phyloP scores from a whole-genome alignment of 345 rosid genomes.

The Gossypium herbaceum region DNA sequence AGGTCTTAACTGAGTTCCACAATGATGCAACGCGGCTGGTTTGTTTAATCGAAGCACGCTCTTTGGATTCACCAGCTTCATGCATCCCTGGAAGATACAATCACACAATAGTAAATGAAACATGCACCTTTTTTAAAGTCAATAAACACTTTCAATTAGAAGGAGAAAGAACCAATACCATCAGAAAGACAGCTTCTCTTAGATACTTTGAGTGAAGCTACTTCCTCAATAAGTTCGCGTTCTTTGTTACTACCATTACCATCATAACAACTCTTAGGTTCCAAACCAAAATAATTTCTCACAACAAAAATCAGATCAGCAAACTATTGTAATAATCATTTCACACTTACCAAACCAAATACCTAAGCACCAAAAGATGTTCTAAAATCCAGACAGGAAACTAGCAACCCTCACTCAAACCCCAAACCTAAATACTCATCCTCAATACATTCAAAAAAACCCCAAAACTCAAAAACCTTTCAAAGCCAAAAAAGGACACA shows the following conservation, averaged over 20 bases:
- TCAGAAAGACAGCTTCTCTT: constrained; percentile 32
- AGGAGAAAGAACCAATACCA: constrained; percentile 27
- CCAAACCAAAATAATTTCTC: neutral
- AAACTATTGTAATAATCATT: neutral
- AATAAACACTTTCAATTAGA: neutral
- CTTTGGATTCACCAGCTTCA: constrained; percentile 13
- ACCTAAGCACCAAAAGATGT: neutral
- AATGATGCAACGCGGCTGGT: constrained; percentile 22
- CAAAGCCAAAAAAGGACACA: neutral
- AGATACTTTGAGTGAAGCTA: constrained; percentile 49
- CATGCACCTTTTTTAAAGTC: neutral
- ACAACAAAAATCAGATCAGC: neutral
- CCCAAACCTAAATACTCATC: neutral
- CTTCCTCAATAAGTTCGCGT: constrained; percentile 57
- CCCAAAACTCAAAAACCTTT: neutral
- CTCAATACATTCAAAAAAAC: neutral
- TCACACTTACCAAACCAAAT: neutral
- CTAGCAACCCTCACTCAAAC: neutral
- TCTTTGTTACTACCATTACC: constrained; percentile 52
- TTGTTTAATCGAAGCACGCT: constrained; percentile 23
- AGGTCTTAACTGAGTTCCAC: constrained; percentile 39
- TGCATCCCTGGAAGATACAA: constrained; percentile 22
- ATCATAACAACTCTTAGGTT: constrained; percentile 17
- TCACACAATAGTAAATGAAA: neutral
- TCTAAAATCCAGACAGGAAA: neutral